Percentiles rank a stretch among this genome's conserved stretches.
phyloP scores from a whole-genome alignment of 495 filamentous ascomycete species.

The Podospora pseudoanserina region DNA sequence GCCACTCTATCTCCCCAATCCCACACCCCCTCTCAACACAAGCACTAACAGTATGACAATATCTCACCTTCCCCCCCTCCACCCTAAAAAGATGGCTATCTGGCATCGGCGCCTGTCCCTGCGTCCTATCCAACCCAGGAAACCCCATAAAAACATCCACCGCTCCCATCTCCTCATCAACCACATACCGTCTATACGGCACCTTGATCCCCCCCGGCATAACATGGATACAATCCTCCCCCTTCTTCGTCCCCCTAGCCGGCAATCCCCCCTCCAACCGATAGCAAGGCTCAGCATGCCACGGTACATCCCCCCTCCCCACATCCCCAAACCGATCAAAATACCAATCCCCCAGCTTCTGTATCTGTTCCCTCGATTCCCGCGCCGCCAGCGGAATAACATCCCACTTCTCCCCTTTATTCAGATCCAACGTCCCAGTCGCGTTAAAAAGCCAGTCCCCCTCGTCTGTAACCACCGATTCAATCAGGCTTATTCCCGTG shows the following conservation, averaged over 20 bases:
- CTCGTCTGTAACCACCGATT: not conserved
- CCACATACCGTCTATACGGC: slow-evolving; percentile 37
- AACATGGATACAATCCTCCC: slow-evolving; percentile 14
- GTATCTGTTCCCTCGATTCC: slow-evolving; percentile 26
- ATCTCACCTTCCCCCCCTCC: slow-evolving; percentile 38
- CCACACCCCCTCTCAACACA: slow-evolving; percentile 9
- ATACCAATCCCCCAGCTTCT: slow-evolving; percentile 37
- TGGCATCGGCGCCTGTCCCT: slow-evolving; percentile 31
- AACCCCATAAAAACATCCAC: slow-evolving; percentile 40
- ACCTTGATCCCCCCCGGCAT: slow-evolving; percentile 33
- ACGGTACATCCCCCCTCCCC: slow-evolving; percentile 31
- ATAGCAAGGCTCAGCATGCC: slow-evolving; percentile 30
- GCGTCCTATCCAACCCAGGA: slow-evolving; percentile 35
- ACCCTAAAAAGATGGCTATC: slow-evolving; percentile 40
- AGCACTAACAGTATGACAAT: slow-evolving; percentile 33
- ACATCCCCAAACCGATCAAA: slow-evolving; percentile 37
- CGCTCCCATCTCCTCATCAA: slow-evolving; percentile 37
- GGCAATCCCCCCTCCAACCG: slow-evolving; percentile 36
- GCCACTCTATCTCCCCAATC: not conserved
- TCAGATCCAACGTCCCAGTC: not conserved
- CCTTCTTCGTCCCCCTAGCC: slow-evolving; percentile 10
- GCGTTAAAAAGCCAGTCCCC: not conserved
- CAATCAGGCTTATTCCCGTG: slow-evolving; percentile 20
- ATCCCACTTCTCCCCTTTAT: not conserved
- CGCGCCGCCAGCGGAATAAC: not conserved